Evolutionary conservation across 441 rosid species (phyloP).

Genomic region (Bocquillonia castaneifolia): DNA sequence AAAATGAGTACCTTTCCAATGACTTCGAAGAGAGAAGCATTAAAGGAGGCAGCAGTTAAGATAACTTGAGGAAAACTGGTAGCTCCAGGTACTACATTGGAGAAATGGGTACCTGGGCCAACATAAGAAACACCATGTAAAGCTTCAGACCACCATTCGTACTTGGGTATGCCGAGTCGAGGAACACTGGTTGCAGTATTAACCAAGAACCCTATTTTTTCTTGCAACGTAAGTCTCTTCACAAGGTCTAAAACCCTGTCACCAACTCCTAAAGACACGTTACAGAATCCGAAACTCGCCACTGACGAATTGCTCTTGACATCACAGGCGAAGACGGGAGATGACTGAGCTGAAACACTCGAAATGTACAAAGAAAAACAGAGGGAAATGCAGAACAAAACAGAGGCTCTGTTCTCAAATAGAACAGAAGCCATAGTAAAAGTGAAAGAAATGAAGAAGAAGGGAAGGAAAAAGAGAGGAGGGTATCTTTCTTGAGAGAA

Average conservation of each 20-base stretch:
- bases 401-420: conserved; percentile 40
- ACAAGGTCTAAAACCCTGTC: conserved; percentile 69
- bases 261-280: conserved; percentile 30
- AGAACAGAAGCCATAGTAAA: conserved; percentile 33
- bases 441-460: no score
- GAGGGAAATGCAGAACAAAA: conserved; percentile 26
- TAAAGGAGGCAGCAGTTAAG: conserved; percentile 86
- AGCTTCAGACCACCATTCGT: conserved; percentile 97
- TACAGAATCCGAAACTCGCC: conserved; percentile 51
- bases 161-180: conserved; percentile 70
- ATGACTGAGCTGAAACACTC: conserved; percentile 37
- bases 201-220: conserved; percentile 58
- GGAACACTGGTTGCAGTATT: conserved; percentile 46
- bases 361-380: conserved; percentile 1
- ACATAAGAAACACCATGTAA: conserved; percentile 80
- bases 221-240: conserved; percentile 59
- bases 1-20: conserved; percentile 60
- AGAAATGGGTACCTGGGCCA: conserved; percentile 66
- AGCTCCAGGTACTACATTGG: conserved; percentile 65
- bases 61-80: conserved; percentile 96
- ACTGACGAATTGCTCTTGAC: conserved; percentile 40
- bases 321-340: conserved; percentile 75
- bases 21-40: conserved; percentile 63
- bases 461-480: neutral
- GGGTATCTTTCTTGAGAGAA: neutral